Evolutionary conservation across 129 eudicot species (phyloP), one percentile per base, ranked within the genome.

Genomic region (Centella asiatica): DNA sequence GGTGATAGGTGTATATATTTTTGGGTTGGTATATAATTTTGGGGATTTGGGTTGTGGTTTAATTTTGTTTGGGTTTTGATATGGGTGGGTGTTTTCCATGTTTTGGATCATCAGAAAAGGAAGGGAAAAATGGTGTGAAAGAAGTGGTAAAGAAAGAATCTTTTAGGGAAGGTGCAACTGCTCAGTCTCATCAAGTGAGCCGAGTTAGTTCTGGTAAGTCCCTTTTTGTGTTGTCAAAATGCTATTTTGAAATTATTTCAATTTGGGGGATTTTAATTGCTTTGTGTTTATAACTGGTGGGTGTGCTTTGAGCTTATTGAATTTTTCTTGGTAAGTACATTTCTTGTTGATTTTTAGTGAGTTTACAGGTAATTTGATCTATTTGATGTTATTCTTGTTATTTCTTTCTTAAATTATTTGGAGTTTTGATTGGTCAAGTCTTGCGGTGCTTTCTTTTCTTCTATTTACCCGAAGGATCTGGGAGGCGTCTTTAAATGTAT

Each of bases 31-130:
- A 45, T 50, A 62, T 52, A 22, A 24, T 27, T 17, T 10, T 62
- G 27, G 29, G 54, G 68, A 46, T 17, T 18, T 46, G 13, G 67
- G 50, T n/a, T 26, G 33, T 62, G 25, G 32, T 59, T 39, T 64
- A n/a, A n/a, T 51, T 52, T 76, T 46, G 51, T 55, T 58, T 48
- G 51, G 84, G 60, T 70, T 58, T 69, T 67, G 76, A 59, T 73
- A 81, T 76, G 86, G 86, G 81, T 46, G 78, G 85, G 67, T 81
- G 87, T 73, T 69, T 81, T 55, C 77, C 80, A 18, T 81, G 86
- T 56, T 76, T 68, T 71, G 72, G 74, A 77, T 81, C 86, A 76
- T 76, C 82, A 58, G 68, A 80, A 17, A 60, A 73, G 65, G 77
- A 29, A 47, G 69, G 52, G 4, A 53, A 27, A 1, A 68, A 56